Evolutionary conservation across 306 rosid species (phyloP).

Genomic region (Castanea mollissima): DNA sequence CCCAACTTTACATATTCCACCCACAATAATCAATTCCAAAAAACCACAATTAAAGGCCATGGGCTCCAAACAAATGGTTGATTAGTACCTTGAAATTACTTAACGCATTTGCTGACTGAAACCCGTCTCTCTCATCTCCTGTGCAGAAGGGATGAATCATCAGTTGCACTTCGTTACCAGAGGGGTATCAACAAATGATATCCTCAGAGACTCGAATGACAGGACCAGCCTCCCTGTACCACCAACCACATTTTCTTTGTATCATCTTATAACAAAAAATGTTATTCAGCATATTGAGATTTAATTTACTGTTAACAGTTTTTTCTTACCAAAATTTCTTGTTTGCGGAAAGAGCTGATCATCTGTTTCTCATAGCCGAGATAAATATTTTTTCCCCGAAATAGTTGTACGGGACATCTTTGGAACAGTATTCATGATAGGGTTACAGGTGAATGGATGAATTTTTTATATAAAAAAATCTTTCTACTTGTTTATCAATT

Average conservation of each 20-base stretch:
- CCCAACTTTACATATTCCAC: neutral
- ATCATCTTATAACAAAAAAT: neutral
- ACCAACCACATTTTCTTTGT: conserved; percentile 13
- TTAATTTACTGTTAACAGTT: neutral
- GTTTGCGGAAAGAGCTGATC: conserved; percentile 26
- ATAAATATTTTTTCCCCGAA: conserved; percentile 33
- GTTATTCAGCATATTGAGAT: neutral
- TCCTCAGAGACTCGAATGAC: conserved; percentile 42
- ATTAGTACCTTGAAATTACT: neutral
- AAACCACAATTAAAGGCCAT: neutral
- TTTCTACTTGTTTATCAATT: conserved; percentile 14
- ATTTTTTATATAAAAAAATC: neutral
- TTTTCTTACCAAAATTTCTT: conserved; percentile 39
- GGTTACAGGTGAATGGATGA: conserved; percentile 18
- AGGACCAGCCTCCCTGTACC: conserved; percentile 47
- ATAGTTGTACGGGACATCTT: conserved; percentile 48
- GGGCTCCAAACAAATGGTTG: neutral
- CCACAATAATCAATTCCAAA: too few relatives aligned
- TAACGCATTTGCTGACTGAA: conserved; percentile 42
- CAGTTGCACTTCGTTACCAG: conserved; percentile 35
- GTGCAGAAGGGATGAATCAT: conserved; percentile 17
- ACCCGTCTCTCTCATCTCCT: conserved; percentile 73
- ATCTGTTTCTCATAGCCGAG: conserved; percentile 36
- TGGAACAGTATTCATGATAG: conserved; percentile 42
- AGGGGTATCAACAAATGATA: conserved; percentile 50